Conservation (phyloP, 176 grass and related monocot species). For the Tillandsia fasciculata region DNA sequence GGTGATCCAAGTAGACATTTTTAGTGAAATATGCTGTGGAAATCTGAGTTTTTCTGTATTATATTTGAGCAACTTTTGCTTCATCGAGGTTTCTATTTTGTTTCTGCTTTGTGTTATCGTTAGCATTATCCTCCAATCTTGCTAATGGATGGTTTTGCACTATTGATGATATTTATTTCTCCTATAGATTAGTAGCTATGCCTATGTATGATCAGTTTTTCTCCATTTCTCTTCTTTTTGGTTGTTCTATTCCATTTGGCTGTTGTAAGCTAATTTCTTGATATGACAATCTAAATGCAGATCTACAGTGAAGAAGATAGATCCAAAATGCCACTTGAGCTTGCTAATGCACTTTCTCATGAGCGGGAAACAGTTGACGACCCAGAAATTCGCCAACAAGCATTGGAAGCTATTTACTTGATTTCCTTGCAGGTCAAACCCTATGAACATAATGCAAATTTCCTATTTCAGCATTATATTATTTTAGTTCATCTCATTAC, state of each 20-base stretch:
- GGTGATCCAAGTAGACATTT: slow-evolving; percentile 25
- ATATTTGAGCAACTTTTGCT: no score
- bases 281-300: slow-evolving; percentile 31
- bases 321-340: slow-evolving; percentile 84
- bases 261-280: background rate
- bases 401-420: slow-evolving; percentile 90
- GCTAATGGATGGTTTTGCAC: no score
- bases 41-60: background rate
- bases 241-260: background rate
- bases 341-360: slow-evolving; percentile 72
- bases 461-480: background rate
- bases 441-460: background rate
- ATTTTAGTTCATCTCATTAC: background rate
- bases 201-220: background rate
- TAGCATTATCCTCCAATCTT: no score
- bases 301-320: slow-evolving; percentile 73
- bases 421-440: slow-evolving; percentile 65
- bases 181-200: background rate
- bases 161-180: background rate
- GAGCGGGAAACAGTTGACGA: slow-evolving; percentile 77
- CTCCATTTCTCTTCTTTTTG: background rate
- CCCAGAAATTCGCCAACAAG: slow-evolving; percentile 76
- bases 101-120: no score
- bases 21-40: background rate
- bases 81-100: no score